A percentile compares a stretch with the other conserved stretches of the same genome.
Conservation (phyloP, 2,329 filamentous ascomycete genomes). For the Xylariaceae sp. region DNA sequence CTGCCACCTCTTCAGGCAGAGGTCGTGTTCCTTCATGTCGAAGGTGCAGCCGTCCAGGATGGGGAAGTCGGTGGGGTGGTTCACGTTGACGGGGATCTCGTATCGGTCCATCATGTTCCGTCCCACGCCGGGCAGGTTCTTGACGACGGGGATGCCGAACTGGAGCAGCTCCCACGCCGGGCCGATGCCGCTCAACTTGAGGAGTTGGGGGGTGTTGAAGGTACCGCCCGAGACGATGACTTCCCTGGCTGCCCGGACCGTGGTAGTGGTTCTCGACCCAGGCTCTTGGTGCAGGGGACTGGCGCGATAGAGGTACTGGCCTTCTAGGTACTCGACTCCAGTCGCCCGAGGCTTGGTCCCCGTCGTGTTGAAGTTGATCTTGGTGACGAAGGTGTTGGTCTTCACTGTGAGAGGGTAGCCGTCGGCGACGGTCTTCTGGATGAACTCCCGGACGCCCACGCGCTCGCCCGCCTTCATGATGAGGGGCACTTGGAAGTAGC, state of each 20-base stretch:
- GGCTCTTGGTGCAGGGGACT: constrained; percentile 29
- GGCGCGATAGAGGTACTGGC: constrained; percentile 41
- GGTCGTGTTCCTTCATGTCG: constrained; percentile 29
- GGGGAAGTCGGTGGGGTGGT: constrained; percentile 35
- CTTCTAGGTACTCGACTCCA: constrained; percentile 45
- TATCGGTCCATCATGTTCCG: constrained; percentile 54
- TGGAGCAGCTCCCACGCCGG: constrained; percentile 35
- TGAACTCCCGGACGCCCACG: neutral
- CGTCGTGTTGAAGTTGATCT: constrained; percentile 36
- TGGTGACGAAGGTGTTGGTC: constrained; percentile 29
- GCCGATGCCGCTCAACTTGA: constrained; percentile 46
- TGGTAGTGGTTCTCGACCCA: constrained; percentile 25
- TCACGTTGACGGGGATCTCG: constrained; percentile 41
- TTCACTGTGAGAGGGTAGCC: neutral
- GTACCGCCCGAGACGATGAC: constrained; percentile 46
- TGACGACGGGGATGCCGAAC: constrained; percentile 36
- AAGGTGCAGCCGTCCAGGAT: constrained; percentile 33
- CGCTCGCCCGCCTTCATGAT: neutral
- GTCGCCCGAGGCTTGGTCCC: constrained; percentile 36
- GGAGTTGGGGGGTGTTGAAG: constrained; percentile 48
- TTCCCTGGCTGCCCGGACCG: constrained; percentile 39
- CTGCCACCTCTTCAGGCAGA: constrained; percentile 26
- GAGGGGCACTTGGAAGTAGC: neutral
- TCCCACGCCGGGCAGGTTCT: constrained; percentile 52
- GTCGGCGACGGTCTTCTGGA: neutral